Conservation (phyloP, 441 rosid species). For the Croton laevigatus region DNA sequence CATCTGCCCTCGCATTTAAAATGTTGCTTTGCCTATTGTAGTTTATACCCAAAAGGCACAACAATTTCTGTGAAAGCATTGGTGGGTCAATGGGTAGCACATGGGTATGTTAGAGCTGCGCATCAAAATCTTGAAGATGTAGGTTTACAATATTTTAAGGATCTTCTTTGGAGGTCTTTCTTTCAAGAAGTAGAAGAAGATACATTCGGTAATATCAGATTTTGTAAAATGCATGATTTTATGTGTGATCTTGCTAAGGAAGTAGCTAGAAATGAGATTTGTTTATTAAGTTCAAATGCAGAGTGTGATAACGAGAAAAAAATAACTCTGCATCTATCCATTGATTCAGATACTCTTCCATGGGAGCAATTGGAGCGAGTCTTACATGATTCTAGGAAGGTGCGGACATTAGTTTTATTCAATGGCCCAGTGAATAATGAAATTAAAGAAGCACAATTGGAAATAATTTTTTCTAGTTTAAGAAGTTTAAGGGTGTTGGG, state of each 20-base stretch:
- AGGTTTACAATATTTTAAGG: slow-evolving; percentile 6
- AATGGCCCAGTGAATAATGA: too few relatives aligned
- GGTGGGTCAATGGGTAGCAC: slow-evolving; percentile 26
- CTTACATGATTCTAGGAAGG: neutral
- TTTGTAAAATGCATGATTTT: slow-evolving; percentile 31
- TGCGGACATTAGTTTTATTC: neutral
- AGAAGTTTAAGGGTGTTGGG: slow-evolving; percentile 18
- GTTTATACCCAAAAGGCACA: slow-evolving; percentile 21
- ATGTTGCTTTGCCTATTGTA: slow-evolving; percentile 32
- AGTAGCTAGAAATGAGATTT: slow-evolving; percentile 7
- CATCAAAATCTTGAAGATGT: slow-evolving; percentile 1
- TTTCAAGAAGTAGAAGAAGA: slow-evolving; percentile 26
- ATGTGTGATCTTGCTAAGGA: slow-evolving; percentile 32
- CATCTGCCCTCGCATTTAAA: too few relatives aligned
- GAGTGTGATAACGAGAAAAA: too few relatives aligned
- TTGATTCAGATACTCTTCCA: neutral
- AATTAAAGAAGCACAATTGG: neutral
- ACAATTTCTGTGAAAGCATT: neutral
- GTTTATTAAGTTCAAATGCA: neutral
- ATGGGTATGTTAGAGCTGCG: slow-evolving; percentile 20
- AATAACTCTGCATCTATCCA: neutral
- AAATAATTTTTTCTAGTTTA: too few relatives aligned
- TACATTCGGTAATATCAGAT: slow-evolving; percentile 5
- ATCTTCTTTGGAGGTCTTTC: slow-evolving; percentile 21
- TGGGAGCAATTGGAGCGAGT: neutral